Conservation (phyloP, 495 filamentous ascomycete genomes). For the Hypoxylon fragiforme region DNA sequence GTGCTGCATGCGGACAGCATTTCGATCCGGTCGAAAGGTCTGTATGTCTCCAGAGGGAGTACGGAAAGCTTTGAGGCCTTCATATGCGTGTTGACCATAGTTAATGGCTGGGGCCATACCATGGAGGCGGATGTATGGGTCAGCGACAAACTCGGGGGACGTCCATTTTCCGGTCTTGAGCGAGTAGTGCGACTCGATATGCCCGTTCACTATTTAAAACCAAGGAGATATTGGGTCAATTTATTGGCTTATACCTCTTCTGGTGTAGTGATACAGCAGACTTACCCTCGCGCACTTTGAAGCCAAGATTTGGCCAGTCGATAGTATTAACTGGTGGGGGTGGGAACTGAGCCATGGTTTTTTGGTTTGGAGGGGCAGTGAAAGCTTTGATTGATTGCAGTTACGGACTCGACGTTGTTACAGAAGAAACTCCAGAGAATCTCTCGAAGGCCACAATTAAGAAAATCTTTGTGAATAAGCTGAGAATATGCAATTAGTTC, state of each 20-base stretch:
- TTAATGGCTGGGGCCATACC: slow-evolving; percentile 90
- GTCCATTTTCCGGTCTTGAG: slow-evolving; percentile 74
- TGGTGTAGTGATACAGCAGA: not conserved
- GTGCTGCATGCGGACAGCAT: slow-evolving; percentile 79
- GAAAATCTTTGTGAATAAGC: slow-evolving; percentile 8
- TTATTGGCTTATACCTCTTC: not conserved
- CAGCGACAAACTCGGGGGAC: slow-evolving; percentile 67
- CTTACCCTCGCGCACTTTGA: slow-evolving; percentile 84
- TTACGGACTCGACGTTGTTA: not conserved
- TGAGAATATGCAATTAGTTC: slow-evolving; percentile 19
- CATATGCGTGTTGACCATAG: slow-evolving; percentile 93
- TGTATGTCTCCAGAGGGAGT: slow-evolving; percentile 64
- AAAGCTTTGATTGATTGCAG: slow-evolving; percentile 6
- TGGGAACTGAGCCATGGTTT: slow-evolving; percentile 63
- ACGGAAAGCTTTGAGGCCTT: slow-evolving; percentile 91
- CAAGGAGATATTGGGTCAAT: slow-evolving; percentile 3
- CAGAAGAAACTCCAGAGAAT: too few relatives aligned
- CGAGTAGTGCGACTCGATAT: slow-evolving; percentile 75
- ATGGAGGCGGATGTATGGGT: slow-evolving; percentile 81
- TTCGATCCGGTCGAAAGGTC: slow-evolving; percentile 79
- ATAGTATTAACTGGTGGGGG: slow-evolving; percentile 81
- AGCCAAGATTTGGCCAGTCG: slow-evolving; percentile 91
- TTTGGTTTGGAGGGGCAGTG: not conserved
- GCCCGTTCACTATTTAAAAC: slow-evolving; percentile 68
- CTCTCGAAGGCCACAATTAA: not conserved